Conservation (phyloP, 2,329 filamentous ascomycete genomes). For the Tolypocladium ovalisporum region DNA sequence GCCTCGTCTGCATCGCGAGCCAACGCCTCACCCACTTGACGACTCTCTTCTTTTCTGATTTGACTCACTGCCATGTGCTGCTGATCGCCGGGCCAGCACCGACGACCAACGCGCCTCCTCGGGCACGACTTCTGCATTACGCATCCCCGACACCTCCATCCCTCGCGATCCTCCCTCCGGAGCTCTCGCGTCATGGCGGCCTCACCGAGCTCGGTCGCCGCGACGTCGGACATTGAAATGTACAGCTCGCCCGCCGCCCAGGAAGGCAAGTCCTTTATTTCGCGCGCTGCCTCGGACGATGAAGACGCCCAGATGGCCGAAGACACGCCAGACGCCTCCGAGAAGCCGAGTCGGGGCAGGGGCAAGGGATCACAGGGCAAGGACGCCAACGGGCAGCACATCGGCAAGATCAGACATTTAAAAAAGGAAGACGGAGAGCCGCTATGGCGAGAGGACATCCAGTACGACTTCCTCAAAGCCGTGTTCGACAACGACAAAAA, state of each 20-base stretch:
- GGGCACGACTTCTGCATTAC: neutral
- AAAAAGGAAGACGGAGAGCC: slow-evolving; percentile 87
- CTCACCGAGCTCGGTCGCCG: slow-evolving; percentile 27
- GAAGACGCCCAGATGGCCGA: slow-evolving; percentile 33
- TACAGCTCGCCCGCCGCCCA: slow-evolving; percentile 32
- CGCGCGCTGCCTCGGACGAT: slow-evolving; percentile 33
- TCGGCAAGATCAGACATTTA: slow-evolving; percentile 68
- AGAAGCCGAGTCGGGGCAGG: slow-evolving; percentile 25
- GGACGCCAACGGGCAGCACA: slow-evolving; percentile 24
- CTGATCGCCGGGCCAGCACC: neutral
- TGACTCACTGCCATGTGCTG: neutral
- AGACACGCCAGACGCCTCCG: slow-evolving; percentile 31
- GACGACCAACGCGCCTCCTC: neutral
- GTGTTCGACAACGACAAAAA: slow-evolving; percentile 64
- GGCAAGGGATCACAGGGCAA: slow-evolving; percentile 22
- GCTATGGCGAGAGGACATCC: slow-evolving; percentile 78
- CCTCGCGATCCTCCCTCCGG: neutral
- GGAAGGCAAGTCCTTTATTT: slow-evolving; percentile 35
- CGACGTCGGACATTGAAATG: slow-evolving; percentile 33
- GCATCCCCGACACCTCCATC: neutral
- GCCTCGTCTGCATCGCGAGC: neutral
- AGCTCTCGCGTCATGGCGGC: slow-evolving; percentile 22
- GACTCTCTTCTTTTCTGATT: neutral
- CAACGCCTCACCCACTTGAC: too few species aligned
- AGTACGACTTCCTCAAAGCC: slow-evolving; percentile 72